Base-by-base conservation (phyloP, 192 early-diverging fungal genomes). In the Podila epicladia region DNA sequence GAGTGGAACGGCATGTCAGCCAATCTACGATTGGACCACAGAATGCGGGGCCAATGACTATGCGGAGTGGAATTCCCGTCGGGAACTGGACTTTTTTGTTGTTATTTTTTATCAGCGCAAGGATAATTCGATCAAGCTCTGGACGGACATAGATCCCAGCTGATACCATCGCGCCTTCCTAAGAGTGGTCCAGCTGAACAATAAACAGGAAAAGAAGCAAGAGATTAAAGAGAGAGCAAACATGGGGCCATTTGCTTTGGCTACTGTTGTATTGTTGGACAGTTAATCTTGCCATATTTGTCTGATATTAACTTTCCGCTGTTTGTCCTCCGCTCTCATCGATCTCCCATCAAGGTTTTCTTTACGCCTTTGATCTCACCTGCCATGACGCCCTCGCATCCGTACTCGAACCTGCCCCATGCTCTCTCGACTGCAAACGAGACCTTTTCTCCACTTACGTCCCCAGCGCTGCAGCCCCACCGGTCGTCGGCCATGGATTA, bases 301-400 rank as follows among this genome's bases (percentile, higher is more conserved):
- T 55, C 53, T 4, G 24, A 55, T 55, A 24, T 26, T 55, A 55
- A 55, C 53, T 9, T 55, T 24, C 24, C 24, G 20, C 9, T 55
- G 20, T 55, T 55, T 55, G 20, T 55, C 24, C 41, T 45, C 41
- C 41, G 41, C 41, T 45, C 41, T 45, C 15, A 8, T 45, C 13
- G 41, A 45, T 45, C n/a, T 45, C 2, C 8, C 41, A 45, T 45
- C 41, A 45, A 77, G 75, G 75, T 77, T 5, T 77, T 77, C 57
- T 77, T 77, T n/a, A 90, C 91, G 3, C 92, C 92, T 1, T 71
- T 93, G 22, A 89, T 93, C 28, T 93, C 92, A 7, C 92, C 92
- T 1, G 91, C 90, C 9, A 90, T 90, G 84, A 93, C 91, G 5
- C 92, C 92, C 13, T 87, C 87, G 37, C 82, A 85, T 51, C 84